Evolutionary conservation across 2,329 filamentous ascomycete genomes (phyloP), one percentile per base, ranked within the genome.

Genomic region (Claviceps lovelessii): DNA sequence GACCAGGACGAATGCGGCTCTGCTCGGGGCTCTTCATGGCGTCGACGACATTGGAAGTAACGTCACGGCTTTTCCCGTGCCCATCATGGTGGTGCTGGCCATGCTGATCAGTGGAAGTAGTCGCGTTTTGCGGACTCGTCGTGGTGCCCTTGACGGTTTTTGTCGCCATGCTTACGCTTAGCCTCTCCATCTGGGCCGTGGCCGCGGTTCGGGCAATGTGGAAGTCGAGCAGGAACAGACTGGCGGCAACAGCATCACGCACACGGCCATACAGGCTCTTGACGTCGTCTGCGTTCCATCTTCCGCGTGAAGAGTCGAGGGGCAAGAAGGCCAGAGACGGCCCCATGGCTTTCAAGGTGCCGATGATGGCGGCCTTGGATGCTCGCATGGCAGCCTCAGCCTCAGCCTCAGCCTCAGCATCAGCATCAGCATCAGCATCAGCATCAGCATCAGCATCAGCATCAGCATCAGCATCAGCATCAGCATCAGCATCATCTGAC

Each of bases 251-350:
- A 9, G 68, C 61, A 10, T 70, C 63, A 0, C 72, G 65, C 0
- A 74, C 57, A 0, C 65, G 67, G 4, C 63, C 63, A 13, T 70
- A 65, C 7, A 77, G 55, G 0, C 59, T 60, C 5, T 64, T 63
- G 17, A 77, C 64, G 19, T 76, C 72, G 9, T 72, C 68, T 1
- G 74, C 63, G 17, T 64, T 70, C 75, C 75, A 77, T 3, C 69
- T 63, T 1, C 73, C 69, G 3, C 71, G 63, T 0, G 74, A 76
- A 23, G 76, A 65, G 56, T 77, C 75, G 1, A 77, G 59, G 0
- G 71, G 73, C 0, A 77, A 60, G 53, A 77, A 77, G 0, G 62
- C 69, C 0, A 76, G 52, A 0, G 67, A 60, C 0, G 72, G 71
- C 9, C 70, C 67, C 46, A 72, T 64, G 1, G 62, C 62, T 45